phyloP scores from a whole-genome alignment of 345 rosid species.

The Populus euphratica region DNA sequence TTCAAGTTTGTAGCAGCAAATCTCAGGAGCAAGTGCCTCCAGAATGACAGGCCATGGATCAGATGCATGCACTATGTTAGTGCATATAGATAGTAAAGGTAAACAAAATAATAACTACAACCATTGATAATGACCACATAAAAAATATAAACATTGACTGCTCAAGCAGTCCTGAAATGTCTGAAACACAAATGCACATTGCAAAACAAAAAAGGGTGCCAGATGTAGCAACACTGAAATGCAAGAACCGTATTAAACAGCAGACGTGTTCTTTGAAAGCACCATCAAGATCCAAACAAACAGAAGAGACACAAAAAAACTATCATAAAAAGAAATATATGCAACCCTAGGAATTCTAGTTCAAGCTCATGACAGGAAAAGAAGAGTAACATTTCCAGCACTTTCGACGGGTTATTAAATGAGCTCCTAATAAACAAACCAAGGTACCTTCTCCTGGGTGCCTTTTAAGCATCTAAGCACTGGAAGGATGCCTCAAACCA shows the following conservation, averaged over 20 bases:
- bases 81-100: conserved; percentile 9
- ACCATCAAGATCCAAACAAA: too few species aligned
- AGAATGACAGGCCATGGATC: conserved; percentile 49
- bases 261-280: too few species aligned
- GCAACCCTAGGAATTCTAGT: background rate
- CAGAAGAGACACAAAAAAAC: too few species aligned
- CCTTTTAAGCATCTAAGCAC: conserved; percentile 77
- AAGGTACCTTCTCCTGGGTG: conserved; percentile 98
- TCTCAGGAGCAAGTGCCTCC: conserved; percentile 53
- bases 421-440: conserved; percentile 70
- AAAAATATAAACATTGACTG: background rate
- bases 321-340: background rate
- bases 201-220: background rate
- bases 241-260: background rate
- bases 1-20: conserved; percentile 33
- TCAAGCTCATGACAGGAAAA: background rate
- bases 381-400: background rate
- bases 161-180: background rate
- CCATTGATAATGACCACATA: background rate
- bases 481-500: conserved; percentile 77
- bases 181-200: background rate
- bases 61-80: conserved; percentile 54
- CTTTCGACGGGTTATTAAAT: conserved; percentile 29
- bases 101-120: background rate
- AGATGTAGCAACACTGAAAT: background rate